A percentile compares a stretch with the other conserved stretches of the same genome.
phyloP scores from a whole-genome alignment of 1,139 yeast species.

The Candida glucosophila region DNA sequence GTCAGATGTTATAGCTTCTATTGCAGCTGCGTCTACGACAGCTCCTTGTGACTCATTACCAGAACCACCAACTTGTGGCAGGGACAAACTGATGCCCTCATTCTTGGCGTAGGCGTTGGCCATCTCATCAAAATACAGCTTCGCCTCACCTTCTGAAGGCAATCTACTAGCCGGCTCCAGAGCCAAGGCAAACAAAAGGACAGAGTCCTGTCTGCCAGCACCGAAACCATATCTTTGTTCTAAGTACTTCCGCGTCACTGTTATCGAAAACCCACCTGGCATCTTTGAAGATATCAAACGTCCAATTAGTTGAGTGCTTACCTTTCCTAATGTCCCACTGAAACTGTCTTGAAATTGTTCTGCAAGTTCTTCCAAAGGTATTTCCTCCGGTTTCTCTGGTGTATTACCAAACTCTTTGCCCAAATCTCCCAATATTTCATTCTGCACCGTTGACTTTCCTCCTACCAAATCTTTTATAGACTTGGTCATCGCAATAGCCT shows the following conservation, averaged over 20 bases:
- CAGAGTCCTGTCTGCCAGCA: conserved; percentile 89
- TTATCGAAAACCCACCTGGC: conserved; percentile 98
- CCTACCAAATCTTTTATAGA: conserved; percentile 96
- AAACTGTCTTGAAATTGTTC: conserved; percentile 90
- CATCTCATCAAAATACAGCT: conserved; percentile 71
- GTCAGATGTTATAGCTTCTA: conserved; percentile 88
- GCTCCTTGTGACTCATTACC: conserved; percentile 71
- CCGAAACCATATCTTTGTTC: conserved; percentile 89
- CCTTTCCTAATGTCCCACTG: conserved; percentile 85
- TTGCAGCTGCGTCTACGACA: conserved; percentile 89
- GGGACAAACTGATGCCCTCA: conserved; percentile 68
- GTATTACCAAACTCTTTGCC: conserved; percentile 97
- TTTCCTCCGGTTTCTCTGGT: conserved; percentile 98
- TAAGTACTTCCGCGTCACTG: conserved; percentile 84
- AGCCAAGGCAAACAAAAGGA: conserved; percentile 72
- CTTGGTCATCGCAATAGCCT: conserved; percentile 78
- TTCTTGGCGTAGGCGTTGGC: conserved; percentile 80
- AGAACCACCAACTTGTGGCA: conserved; percentile 52
- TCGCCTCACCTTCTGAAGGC: conserved; percentile 81
- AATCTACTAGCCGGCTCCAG: conserved; percentile 88
- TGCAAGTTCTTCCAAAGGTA: conserved; percentile 91
- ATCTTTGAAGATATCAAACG: conserved; percentile 92
- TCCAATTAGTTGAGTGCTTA: conserved; percentile 79
- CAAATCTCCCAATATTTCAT: conserved; percentile 94
- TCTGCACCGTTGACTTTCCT: conserved; percentile 97